phyloP scores from a whole-genome alignment of 2,329 filamentous ascomycete species.

The Cladosporium sp. region DNA sequence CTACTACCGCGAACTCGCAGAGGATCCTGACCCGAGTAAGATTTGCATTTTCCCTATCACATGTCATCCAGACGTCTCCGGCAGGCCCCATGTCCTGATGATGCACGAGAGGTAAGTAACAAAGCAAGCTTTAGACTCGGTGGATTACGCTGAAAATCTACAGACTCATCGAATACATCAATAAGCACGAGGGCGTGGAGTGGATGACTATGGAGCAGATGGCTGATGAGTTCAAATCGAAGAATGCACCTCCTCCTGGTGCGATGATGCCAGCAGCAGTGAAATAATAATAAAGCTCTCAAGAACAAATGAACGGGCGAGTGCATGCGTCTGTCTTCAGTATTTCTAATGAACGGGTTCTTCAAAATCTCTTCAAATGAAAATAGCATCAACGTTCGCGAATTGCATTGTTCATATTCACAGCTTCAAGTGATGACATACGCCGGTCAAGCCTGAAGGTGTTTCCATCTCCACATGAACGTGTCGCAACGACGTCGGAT shows the following conservation, averaged over 20 bases:
- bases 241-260: slow-evolving; percentile 50
- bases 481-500: no score
- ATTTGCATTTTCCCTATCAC: slow-evolving; percentile 63
- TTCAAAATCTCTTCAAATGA: no score
- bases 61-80: slow-evolving; percentile 62
- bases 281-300: slow-evolving; percentile 38
- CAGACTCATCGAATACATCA: slow-evolving; percentile 64
- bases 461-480: no score
- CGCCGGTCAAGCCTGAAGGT: no score
- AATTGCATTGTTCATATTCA: no score
- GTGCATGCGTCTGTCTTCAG: neutral
- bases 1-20: slow-evolving; percentile 69
- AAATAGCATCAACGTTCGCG: no score
- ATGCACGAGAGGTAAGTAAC: slow-evolving; percentile 62
- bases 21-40: slow-evolving; percentile 44
- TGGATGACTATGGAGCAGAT: slow-evolving; percentile 64
- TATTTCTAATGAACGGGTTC: no score
- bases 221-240: slow-evolving; percentile 64
- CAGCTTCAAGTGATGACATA: no score
- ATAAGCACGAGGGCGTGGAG: slow-evolving; percentile 53
- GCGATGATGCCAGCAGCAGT: slow-evolving; percentile 54
- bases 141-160: neutral
- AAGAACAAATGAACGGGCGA: neutral
- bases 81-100: slow-evolving; percentile 63
- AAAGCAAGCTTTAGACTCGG: neutral